Percentiles rank a stretch among this genome's conserved stretches.
Evolutionary conservation across 495 filamentous ascomycete genomes (phyloP).

Genomic region (Acidomyces sp.): DNA sequence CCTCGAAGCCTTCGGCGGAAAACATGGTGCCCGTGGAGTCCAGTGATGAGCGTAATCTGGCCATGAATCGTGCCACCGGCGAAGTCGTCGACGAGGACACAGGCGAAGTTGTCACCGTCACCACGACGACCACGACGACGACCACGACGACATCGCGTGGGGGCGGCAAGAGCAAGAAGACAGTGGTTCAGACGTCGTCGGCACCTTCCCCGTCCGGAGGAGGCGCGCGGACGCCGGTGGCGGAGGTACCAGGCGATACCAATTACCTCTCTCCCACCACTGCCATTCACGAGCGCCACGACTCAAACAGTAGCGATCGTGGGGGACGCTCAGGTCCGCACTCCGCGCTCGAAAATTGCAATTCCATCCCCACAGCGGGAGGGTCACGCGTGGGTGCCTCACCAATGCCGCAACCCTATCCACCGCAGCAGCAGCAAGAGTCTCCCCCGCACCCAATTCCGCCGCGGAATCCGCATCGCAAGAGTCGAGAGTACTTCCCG

Average conservation of each 20-base stretch:
- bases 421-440: neutral
- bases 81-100: slow-evolving; percentile 4
- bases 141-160: neutral
- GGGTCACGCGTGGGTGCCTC: neutral
- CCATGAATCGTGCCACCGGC: neutral
- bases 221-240: neutral
- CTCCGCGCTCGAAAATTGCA: no score
- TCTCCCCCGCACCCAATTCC: neutral
- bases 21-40: neutral
- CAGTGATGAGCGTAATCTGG: neutral
- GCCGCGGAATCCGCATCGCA: neutral
- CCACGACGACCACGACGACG: slow-evolving; percentile 4
- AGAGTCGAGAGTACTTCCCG: neutral
- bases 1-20: neutral
- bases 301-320: no score
- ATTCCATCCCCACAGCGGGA: no score
- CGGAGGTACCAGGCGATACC: neutral
- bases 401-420: neutral
- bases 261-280: neutral
- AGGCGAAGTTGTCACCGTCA: neutral
- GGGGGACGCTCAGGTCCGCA: no score
- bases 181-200: no score
- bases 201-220: no score
- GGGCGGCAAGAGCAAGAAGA: neutral
- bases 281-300: no score